phyloP scores from a whole-genome alignment of 495 filamentous ascomycete species.

The Lasiosphaeria miniovina region DNA sequence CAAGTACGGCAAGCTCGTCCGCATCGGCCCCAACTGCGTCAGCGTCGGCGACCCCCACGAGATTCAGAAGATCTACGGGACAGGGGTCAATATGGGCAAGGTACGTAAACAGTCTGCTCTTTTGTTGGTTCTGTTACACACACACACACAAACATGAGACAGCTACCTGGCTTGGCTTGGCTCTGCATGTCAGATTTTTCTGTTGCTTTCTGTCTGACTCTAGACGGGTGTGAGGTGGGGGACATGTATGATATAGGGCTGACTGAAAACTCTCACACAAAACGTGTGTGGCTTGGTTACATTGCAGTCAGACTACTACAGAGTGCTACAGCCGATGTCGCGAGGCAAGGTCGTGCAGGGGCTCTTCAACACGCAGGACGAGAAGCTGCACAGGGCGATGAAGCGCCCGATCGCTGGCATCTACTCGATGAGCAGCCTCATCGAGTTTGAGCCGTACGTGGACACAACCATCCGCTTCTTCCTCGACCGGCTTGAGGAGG shows the following conservation, averaged over 20 bases:
- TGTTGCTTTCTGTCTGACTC: too few relatives aligned
- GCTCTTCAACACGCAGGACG: conserved; percentile 26
- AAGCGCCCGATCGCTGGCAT: conserved; percentile 12
- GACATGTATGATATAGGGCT: neutral
- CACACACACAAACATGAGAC: neutral
- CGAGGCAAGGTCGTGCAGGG: conserved; percentile 17
- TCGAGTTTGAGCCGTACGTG: conserved; percentile 17
- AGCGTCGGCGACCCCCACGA: conserved; percentile 37
- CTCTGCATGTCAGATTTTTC: conserved; percentile 2
- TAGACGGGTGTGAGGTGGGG: neutral
- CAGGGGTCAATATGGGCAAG: conserved; percentile 21
- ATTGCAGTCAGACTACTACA: conserved; percentile 17
- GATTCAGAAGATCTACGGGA: conserved; percentile 35
- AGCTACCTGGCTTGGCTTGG: neutral
- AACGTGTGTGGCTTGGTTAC: too few relatives aligned
- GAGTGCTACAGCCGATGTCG: conserved; percentile 15
- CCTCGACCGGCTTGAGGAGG: conserved; percentile 9
- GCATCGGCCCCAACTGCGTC: conserved; percentile 48
- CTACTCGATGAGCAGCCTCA: conserved; percentile 18
- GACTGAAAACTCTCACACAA: neutral
- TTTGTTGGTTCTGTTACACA: neutral
- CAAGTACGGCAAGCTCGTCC: conserved; percentile 48
- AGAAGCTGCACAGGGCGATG: conserved; percentile 20
- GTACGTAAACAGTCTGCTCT: conserved; percentile 8
- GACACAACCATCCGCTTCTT: conserved; percentile 16